Percentiles rank a stretch among this genome's conserved stretches.
Conservation (phyloP, 2,329 filamentous ascomycete genomes). For the Sarocladium strictum region DNA sequence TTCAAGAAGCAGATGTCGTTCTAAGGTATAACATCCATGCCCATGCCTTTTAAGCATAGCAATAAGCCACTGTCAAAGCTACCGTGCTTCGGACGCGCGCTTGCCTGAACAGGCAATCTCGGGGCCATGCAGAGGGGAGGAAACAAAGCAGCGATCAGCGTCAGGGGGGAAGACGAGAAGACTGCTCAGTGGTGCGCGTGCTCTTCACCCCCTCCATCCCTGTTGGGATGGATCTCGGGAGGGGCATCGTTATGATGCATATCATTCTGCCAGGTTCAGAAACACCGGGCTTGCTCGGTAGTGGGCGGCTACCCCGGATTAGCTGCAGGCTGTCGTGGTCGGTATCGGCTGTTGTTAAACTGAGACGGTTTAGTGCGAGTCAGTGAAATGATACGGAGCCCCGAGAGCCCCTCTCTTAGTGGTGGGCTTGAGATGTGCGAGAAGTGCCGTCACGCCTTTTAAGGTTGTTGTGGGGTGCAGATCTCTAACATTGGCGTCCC, state of each 20-base stretch:
- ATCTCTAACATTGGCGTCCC: not conserved
- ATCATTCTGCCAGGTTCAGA: not conserved
- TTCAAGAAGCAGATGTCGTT: not conserved
- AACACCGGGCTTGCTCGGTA: not conserved
- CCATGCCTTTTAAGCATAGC: conserved; percentile 5
- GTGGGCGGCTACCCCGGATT: not conserved
- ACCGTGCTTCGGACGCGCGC: not conserved
- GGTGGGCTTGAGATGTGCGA: not conserved
- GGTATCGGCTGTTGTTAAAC: not conserved
- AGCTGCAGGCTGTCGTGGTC: not conserved
- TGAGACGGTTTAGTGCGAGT: not conserved
- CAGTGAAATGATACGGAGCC: not conserved
- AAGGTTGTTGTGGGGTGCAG: conserved; percentile 2
- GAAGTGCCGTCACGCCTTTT: not conserved
- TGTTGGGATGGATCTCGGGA: too few relatives aligned
- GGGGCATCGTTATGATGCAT: not conserved
- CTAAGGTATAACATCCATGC: too few relatives aligned
- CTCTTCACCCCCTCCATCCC: not conserved
- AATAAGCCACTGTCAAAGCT: not conserved
- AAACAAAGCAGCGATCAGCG: not conserved
- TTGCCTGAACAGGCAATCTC: not conserved
- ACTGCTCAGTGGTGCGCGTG: conserved; percentile 2
- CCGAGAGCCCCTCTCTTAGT: not conserved
- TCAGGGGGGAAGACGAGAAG: not conserved
- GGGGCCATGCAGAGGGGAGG: not conserved